Conservation (phyloP, 305 asterid species). For the Solanum hybrid region DNA sequence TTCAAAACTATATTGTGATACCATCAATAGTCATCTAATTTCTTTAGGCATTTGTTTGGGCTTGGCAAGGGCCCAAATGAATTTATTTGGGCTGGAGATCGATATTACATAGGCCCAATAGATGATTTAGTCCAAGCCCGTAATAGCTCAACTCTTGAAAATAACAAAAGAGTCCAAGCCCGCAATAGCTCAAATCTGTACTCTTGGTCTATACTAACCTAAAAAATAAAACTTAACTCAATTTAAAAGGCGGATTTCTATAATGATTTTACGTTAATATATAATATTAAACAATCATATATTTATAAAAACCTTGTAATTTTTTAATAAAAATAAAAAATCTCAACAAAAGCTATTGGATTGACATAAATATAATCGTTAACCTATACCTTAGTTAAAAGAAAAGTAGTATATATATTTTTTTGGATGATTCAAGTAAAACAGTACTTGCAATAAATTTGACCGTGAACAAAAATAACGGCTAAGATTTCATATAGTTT, state of each 20-base stretch:
- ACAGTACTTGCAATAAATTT: background rate
- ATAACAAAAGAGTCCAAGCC: background rate
- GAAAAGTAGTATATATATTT: background rate
- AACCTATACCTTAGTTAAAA: background rate
- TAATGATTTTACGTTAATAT: background rate
- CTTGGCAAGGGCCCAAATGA: background rate
- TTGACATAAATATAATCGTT: background rate
- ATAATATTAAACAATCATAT: background rate
- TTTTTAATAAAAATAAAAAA: background rate
- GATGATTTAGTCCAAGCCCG: background rate
- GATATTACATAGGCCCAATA: background rate
- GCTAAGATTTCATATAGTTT: background rate
- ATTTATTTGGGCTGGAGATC: background rate
- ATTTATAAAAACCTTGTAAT: background rate
- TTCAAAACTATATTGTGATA: background rate
- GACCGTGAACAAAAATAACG: background rate
- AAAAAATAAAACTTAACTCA: background rate
- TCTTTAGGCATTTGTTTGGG: background rate
- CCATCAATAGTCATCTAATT: background rate
- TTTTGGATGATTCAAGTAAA: background rate
- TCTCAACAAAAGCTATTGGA: background rate
- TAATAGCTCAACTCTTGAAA: background rate
- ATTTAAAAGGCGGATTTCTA: background rate
- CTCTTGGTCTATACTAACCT: background rate
- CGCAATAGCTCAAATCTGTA: background rate